These are phyloP conservation scores for Candida fluviatilis DNA, from an alignment of 805 yeast genomes.

Conservation along the genomic window DNA sequence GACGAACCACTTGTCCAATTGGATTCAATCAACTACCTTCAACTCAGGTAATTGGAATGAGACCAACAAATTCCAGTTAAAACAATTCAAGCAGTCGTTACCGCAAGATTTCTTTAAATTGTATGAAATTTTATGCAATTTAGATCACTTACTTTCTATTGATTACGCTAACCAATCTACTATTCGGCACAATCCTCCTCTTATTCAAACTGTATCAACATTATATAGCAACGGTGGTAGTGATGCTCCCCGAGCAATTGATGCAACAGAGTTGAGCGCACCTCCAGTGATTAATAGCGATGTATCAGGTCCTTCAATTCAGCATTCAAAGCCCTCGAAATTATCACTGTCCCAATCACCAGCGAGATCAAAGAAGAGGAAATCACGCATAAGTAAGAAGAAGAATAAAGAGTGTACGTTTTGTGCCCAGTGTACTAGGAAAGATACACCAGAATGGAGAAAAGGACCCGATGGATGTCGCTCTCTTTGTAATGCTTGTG, in stretches of 20 bases:
- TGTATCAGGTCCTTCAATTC: no score
- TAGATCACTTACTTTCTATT: neutral
- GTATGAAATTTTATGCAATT: neutral
- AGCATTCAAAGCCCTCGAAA: no score
- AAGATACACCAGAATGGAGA: slow-evolving; percentile 79
- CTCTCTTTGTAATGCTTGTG: slow-evolving; percentile 81
- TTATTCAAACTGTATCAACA: no score
- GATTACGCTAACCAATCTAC: neutral
- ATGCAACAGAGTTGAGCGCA: no score
- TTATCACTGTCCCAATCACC: no score
- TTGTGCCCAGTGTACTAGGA: slow-evolving; percentile 43
- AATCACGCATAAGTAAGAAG: neutral
- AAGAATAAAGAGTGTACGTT: neutral
- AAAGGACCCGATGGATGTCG: slow-evolving; percentile 75
- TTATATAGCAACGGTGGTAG: no score
- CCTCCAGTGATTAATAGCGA: no score
- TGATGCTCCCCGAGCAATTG: no score
- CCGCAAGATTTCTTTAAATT: neutral
- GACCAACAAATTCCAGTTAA: neutral
- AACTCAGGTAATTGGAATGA: neutral
- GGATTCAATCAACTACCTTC: neutral
- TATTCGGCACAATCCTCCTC: neutral
- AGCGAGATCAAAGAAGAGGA: no score
- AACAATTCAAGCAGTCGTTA: neutral
- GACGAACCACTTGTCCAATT: neutral